Conservation (phyloP, 352 stramenopile genomes). For the Phytophthora sansomeana region DNA sequence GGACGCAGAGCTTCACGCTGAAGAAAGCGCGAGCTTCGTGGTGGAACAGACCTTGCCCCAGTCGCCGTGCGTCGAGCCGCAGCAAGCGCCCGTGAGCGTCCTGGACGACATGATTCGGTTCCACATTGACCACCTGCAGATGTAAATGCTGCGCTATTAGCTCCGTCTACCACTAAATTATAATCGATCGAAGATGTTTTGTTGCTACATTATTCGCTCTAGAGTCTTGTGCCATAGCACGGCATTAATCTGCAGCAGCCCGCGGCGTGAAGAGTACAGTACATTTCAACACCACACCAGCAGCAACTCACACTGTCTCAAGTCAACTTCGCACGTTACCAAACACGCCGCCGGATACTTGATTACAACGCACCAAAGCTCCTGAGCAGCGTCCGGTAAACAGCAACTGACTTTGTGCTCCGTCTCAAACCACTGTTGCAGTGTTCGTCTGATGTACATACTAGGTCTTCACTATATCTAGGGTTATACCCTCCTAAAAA, state of each 20-base stretch:
- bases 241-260: neutral
- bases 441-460: too few relatives aligned
- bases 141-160: conserved; percentile 17
- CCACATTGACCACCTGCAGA: conserved; percentile 45
- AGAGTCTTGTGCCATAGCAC: neutral
- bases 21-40: conserved; percentile 9
- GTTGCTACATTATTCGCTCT: neutral
- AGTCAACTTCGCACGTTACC: too few relatives aligned
- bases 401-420: too few relatives aligned
- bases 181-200: conserved; percentile 25
- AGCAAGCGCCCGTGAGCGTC: conserved; percentile 22
- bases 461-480: too few relatives aligned
- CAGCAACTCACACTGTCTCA: too few relatives aligned
- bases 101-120: conserved; percentile 61
- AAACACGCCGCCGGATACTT: too few relatives aligned
- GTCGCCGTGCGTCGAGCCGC: neutral
- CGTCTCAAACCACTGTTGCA: too few relatives aligned
- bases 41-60: conserved; percentile 3
- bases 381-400: too few relatives aligned
- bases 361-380: too few relatives aligned
- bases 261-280: too few relatives aligned
- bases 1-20: neutral
- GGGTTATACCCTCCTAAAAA: too few relatives aligned
- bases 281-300: too few relatives aligned
- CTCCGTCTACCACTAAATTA: conserved; percentile 27